phyloP scores from a whole-genome alignment of 768 basidiomycete genomes.

The Termitomyces bulborhizus region DNA sequence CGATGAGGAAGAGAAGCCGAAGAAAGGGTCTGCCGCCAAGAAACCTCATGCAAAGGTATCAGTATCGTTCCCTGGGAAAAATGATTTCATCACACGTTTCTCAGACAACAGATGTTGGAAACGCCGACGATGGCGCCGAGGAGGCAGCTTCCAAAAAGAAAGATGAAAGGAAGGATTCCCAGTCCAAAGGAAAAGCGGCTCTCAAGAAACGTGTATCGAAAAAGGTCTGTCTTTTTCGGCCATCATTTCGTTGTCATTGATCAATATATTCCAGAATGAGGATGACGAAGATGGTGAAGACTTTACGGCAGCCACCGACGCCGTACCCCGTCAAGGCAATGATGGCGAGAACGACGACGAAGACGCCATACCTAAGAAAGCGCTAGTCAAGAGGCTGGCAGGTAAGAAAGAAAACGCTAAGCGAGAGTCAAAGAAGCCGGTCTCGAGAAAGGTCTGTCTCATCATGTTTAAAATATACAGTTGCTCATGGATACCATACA shows the following conservation, averaged over 20 bases:
- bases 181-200: conserved; percentile 38
- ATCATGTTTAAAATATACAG: not conserved
- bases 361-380: conserved; percentile 37
- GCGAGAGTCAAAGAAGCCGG: conserved; percentile 23
- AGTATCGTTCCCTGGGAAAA: not conserved
- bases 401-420: conserved; percentile 27
- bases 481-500: conserved; percentile 13
- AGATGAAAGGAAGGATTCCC: not conserved
- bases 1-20: conserved; percentile 45
- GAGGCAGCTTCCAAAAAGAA: conserved; percentile 37
- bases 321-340: conserved; percentile 29
- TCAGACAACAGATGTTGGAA: conserved; percentile 24
- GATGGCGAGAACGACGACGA: conserved; percentile 28
- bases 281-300: conserved; percentile 39
- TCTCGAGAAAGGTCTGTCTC: conserved; percentile 15
- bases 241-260: not conserved
- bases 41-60: conserved; percentile 25
- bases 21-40: conserved; percentile 35
- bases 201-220: conserved; percentile 43
- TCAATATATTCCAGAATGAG: conserved; percentile 16
- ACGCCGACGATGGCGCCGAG: conserved; percentile 35
- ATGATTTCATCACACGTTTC: not conserved
- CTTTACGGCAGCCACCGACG: conserved; percentile 34
- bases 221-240: conserved; percentile 19
- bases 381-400: conserved; percentile 28